Evolutionary conservation across 805 yeast genomes (phyloP).

Genomic region (Diddensiella caesifluorescens): DNA sequence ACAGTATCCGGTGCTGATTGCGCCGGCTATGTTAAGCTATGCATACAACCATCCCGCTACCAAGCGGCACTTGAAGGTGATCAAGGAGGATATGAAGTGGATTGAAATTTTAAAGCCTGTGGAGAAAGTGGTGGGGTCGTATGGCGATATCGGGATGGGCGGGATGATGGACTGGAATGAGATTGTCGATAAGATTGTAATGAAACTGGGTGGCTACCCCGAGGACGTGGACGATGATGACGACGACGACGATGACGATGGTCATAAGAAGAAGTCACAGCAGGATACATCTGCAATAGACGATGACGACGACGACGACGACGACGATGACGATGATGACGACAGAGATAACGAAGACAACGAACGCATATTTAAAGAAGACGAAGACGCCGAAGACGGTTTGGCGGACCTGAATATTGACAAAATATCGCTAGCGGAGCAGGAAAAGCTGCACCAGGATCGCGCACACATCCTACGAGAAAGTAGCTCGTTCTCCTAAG

Average conservation of each 20-base stretch:
- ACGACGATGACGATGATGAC: conserved; percentile 22
- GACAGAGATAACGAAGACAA: conserved; percentile 5
- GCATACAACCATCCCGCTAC: conserved; percentile 88
- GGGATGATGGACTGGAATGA: conserved; percentile 99
- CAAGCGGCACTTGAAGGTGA: conserved; percentile 67
- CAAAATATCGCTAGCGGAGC: conserved; percentile 2
- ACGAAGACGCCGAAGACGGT: conserved; percentile 5
- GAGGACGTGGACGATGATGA: conserved; percentile 48
- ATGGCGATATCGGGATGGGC: conserved; percentile 99
- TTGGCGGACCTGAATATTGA: background rate
- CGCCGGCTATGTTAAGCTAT: conserved; percentile 94
- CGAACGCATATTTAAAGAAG: background rate
- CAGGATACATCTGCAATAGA: conserved; percentile 41
- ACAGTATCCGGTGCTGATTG: conserved; percentile 77
- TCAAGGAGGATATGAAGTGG: conserved; percentile 91
- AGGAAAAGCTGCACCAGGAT: conserved; percentile 1
- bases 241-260: conserved; percentile 38
- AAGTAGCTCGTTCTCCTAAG: conserved; percentile 5
- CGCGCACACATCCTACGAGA: conserved; percentile 5
- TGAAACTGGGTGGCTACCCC: conserved; percentile 61
- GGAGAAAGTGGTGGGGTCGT: conserved; percentile 85
- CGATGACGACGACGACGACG: conserved; percentile 46
- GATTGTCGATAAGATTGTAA: conserved; percentile 77
- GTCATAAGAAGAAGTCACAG: conserved; percentile 27
- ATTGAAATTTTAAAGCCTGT: conserved; percentile 90